Evolutionary conservation across 2,329 filamentous ascomycete genomes (phyloP).

Genomic region (Alternaria gaisen): DNA sequence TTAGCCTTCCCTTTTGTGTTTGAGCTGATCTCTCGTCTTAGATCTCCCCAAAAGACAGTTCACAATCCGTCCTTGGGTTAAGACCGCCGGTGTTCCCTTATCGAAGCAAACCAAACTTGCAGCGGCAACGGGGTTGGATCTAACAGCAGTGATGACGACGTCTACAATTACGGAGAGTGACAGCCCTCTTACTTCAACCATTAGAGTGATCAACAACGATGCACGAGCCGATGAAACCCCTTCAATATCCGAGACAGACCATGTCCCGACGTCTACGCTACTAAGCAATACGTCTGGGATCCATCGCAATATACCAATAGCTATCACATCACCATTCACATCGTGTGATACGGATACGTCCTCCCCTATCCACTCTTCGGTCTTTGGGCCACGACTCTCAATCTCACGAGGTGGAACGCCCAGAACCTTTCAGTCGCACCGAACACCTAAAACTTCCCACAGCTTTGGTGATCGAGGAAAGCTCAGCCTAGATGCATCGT

Average conservation of each 20-base stretch:
- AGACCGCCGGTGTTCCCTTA: constrained; percentile 28
- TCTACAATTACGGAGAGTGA: background rate
- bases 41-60: constrained; percentile 30
- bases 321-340: background rate
- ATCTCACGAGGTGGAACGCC: constrained; percentile 1
- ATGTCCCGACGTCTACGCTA: background rate
- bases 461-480: constrained; percentile 21
- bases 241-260: constrained; percentile 1
- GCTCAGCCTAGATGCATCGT: constrained; percentile 23
- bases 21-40: constrained; percentile 38
- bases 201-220: constrained; percentile 18
- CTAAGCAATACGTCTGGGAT: background rate
- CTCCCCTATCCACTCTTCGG: background rate
- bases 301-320: constrained; percentile 1
- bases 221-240: background rate
- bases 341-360: background rate
- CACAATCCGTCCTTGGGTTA: constrained; percentile 42
- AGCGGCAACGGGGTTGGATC: constrained; percentile 10
- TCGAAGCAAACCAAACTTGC: constrained; percentile 25
- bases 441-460: constrained; percentile 5
- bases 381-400: background rate
- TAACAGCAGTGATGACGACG: constrained; percentile 2
- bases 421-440: background rate
- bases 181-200: constrained; percentile 9
- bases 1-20: constrained; percentile 17